Percentiles rank a stretch among this genome's conserved stretches.
phyloP scores from a whole-genome alignment of 306 rosid genomes.

The Sophora flavescens region DNA sequence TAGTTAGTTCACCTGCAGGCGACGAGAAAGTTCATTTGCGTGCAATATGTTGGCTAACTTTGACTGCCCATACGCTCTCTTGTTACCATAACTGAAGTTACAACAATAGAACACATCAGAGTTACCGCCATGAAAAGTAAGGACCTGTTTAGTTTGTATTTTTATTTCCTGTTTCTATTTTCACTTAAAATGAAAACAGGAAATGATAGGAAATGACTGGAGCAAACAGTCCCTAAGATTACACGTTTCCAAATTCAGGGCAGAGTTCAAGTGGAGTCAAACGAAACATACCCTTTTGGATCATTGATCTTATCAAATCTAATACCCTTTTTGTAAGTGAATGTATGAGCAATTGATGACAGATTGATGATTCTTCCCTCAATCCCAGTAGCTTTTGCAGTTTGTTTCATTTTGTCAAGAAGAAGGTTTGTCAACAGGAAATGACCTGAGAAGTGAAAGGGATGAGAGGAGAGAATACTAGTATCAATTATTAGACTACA shows the following conservation, averaged over 20 bases:
- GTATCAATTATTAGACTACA: neutral
- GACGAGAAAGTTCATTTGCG: constrained; percentile 81
- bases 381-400: constrained; percentile 70
- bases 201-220: too few species aligned
- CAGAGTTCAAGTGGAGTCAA: constrained; percentile 3
- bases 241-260: constrained; percentile 16
- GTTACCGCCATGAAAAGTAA: neutral
- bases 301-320: constrained; percentile 74
- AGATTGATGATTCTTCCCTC: constrained; percentile 93
- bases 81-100: constrained; percentile 68
- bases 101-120: neutral
- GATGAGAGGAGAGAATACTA: constrained; percentile 6
- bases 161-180: too few species aligned
- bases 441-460: constrained; percentile 63
- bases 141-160: too few species aligned
- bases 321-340: constrained; percentile 69
- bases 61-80: constrained; percentile 92
- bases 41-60: constrained; percentile 90
- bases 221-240: too few species aligned
- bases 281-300: constrained; percentile 53
- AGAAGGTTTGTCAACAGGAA: constrained; percentile 78
- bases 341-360: constrained; percentile 85
- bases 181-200: too few species aligned
- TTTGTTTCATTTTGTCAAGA: constrained; percentile 82
- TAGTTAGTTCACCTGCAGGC: constrained; percentile 61